Base-by-base conservation (phyloP, 345 rosid genomes). In the Streptanthus diversifolius region DNA sequence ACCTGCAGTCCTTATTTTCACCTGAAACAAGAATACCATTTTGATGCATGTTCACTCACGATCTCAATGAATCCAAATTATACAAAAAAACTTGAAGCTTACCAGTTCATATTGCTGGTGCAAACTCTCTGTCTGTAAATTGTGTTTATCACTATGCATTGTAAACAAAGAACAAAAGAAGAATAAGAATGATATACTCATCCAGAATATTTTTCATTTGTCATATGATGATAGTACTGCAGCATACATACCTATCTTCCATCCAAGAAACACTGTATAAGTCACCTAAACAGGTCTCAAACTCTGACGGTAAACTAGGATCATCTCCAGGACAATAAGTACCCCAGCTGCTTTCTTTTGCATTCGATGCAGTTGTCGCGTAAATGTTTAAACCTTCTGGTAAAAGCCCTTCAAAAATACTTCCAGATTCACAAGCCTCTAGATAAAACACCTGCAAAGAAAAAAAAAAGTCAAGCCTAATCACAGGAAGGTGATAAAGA, bases 381-480 rank as follows among this genome's bases (percentile, higher is more conserved):
- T 92, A 95, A 51, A 92, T 92, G 75, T 92, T 90, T 70, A 95
- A 79, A 77, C 84, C 92, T 71, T 90, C 84, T 1, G 90, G 91
- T 80, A 95, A 97, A 85, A 95, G 85, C 56, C 98, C 98, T 86
- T 92, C 98, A 66, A 95, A 95, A 68, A 95, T 90, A 74, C 99
- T 95, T 80, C 98, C 98, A 39, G 98, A 95, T 75, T 95, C 99
- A 83, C 99, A 95, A 63, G 99, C 98, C 85, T 95, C 99, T 3
- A 95, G 92, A 80, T 95, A 95, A 79, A 95, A 95, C 60, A 92
- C 97, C 99, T 95, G 65, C 73, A 58, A 19, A 18, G 3, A 17
- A 35, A 19, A 12, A 12, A 17, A 5, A 2, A 2, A 37, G 29
- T 57, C 17, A 36, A 35, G 27, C 63, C 63, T 19, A 35, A 29